These are phyloP conservation scores for Zygnema cylindricum DNA, from an alignment of 139 green algal species.

Conservation along the genomic window DNA sequence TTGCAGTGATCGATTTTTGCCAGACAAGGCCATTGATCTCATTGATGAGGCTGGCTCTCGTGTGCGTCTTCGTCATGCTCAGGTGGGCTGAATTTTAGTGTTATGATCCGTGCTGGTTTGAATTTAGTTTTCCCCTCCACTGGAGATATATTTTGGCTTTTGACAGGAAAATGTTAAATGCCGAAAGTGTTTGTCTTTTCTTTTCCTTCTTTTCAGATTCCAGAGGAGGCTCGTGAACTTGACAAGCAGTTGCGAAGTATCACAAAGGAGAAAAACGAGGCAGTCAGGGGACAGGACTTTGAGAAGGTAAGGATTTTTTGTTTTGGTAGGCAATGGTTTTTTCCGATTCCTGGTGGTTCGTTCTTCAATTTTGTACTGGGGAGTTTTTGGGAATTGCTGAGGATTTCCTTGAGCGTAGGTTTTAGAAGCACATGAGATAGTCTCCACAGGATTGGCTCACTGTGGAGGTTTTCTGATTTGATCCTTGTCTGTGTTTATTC, in stretches of 20 bases:
- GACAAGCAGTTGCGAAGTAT: constrained; percentile 90
- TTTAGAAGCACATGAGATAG: too few relatives aligned
- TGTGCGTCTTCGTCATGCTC: constrained; percentile 92
- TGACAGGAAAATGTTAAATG: background rate
- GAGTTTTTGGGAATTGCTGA: background rate
- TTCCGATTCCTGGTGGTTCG: background rate
- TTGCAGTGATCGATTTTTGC: constrained; percentile 67
- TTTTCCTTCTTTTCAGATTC: constrained; percentile 73
- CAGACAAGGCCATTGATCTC: constrained; percentile 93
- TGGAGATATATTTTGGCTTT: constrained; percentile 3
- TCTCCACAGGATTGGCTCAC: too few relatives aligned
- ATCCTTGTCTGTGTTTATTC: background rate
- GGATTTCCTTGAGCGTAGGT: too few relatives aligned
- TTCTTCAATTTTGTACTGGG: background rate
- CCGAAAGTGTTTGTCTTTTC: background rate
- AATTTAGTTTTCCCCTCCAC: background rate
- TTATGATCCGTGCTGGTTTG: too few relatives aligned
- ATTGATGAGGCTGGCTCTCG: constrained; percentile 98
- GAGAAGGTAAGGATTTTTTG: constrained; percentile 84
- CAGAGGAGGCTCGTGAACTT: constrained; percentile 93
- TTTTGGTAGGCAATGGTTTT: background rate
- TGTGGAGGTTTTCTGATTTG: background rate
- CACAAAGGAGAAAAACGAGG: constrained; percentile 98
- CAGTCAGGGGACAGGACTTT: constrained; percentile 91
- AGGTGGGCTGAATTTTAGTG: constrained; percentile 57